Evolutionary conservation across 2,329 filamentous ascomycete species (phyloP).

Genomic region (Dactylonectria macrodidyma): DNA sequence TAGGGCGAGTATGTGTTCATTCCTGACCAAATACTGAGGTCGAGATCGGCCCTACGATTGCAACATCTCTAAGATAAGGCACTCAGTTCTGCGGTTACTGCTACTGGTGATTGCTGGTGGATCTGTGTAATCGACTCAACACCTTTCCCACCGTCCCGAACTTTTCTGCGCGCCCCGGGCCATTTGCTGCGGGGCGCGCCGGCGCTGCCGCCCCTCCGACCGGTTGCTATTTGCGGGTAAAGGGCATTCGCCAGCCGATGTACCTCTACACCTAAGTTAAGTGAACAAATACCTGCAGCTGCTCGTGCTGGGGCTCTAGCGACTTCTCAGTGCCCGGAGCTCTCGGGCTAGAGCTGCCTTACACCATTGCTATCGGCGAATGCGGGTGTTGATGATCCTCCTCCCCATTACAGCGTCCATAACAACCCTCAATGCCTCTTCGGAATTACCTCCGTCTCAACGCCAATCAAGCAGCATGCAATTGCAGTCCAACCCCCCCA

Average conservation of each 20-base stretch:
- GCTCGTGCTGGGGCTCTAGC: conserved; percentile 2
- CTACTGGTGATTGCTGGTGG: conserved; percentile 2
- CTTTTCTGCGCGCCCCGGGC: neutral
- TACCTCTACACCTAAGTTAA: conserved; percentile 8
- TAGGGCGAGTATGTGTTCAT: neutral
- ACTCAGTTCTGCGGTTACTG: conserved; percentile 3
- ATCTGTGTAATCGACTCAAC: conserved; percentile 1
- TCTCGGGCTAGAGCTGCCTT: neutral
- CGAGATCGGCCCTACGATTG: conserved; percentile 5
- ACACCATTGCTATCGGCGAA: conserved; percentile 5
- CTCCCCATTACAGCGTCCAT: neutral
- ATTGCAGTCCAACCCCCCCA: neutral
- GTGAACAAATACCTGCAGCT: conserved; percentile 7
- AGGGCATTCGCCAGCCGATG: neutral
- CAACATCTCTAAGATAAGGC: conserved; percentile 5
- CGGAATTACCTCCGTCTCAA: conserved; percentile 5
- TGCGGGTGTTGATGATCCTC: conserved; percentile 4
- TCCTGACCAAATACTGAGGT: neutral
- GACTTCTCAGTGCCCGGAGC: neutral
- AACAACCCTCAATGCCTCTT: neutral
- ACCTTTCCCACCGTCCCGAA: conserved; percentile 8
- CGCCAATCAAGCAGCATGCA: conserved; percentile 2
- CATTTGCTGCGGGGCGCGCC: no score
- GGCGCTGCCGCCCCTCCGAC: neutral
- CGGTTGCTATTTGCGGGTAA: conserved; percentile 1